Percentiles rank a stretch among this genome's conserved stretches.
phyloP scores from a whole-genome alignment of 1,284 basidiomycete species.

The Cryptococcus wingfieldii region DNA sequence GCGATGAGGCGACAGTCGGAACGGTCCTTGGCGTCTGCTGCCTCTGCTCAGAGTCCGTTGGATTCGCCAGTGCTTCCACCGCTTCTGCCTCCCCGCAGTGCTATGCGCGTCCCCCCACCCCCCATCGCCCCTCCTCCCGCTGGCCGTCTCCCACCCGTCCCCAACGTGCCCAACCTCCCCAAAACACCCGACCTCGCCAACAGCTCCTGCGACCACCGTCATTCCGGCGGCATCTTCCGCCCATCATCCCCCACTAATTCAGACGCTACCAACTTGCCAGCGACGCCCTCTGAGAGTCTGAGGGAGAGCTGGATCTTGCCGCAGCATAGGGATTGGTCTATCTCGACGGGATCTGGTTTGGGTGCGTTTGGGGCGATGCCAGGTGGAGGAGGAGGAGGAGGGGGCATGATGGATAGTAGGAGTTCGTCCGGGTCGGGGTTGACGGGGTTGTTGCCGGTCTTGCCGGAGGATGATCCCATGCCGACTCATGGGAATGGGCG shows the following conservation, averaged over 20 bases:
- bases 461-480: conserved; percentile 5
- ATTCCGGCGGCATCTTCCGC: not conserved
- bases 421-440: conserved; percentile 11
- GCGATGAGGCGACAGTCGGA: not conserved
- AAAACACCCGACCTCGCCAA: not conserved
- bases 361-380: not conserved
- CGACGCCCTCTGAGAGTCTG: conserved; percentile 30
- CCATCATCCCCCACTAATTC: conserved; percentile 32
- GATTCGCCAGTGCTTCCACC: not conserved
- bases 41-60: not conserved
- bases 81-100: not conserved
- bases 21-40: not conserved
- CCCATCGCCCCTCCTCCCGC: conserved; percentile 1
- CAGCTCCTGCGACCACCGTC: not conserved
- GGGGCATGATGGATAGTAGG: conserved; percentile 11
- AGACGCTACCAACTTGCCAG: conserved; percentile 26
- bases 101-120: not conserved
- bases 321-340: conserved; percentile 3
- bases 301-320: conserved; percentile 21
- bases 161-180: conserved; percentile 2
- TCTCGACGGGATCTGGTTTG: not conserved
- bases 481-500: not conserved
- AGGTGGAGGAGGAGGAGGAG: not conserved
- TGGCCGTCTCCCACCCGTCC: conserved; percentile 2
- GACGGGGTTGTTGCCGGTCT: not conserved